Evolutionary conservation across 352 stramenopile genomes (phyloP), one percentile per base, ranked within the genome.

Genomic region (Pythium phragmitis): DNA sequence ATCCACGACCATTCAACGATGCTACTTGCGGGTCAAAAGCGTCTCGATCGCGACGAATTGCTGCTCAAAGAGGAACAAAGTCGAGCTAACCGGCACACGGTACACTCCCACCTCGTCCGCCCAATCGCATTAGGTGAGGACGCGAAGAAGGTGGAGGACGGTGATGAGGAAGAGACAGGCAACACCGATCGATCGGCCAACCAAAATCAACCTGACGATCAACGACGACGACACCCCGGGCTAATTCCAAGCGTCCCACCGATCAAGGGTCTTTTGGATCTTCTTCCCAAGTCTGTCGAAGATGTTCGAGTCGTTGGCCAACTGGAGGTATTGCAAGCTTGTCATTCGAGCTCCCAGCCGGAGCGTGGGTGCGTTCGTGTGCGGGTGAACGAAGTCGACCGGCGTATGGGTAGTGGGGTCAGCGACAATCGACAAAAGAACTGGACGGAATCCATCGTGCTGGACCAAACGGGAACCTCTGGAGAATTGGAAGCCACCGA

Each of bases 301-400:
- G 77, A 92, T 30, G 63, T 75, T 7, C 85, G 78, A 41, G 70
- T 68, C 17, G 51, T 88, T 37, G 82, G 78, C 4, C 81, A 92
- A 63, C 51, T 94, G 14, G 82, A 92, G 61, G 81, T 96, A 26
- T 53, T 96, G 7, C 85, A 94, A 72, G 82, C 80, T 12, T 96
- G 83, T 33, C 81, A 96, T 70, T 94, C 87, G 0, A 76, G 92
- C 57, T 78, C 81, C 57, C 79, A 77, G 4, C 69, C 72, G 1
- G 78, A 90, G 50, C 80, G 77, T 65, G 81, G 87, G 4, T 90
- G 79, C 36, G 64, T 96, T 61, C 84, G 87, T 19, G 39, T 96
- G 17, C 83, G 85, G 51, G 83, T 96, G 17, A 91, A 81, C 13
- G 85, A 88, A 46, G n/a, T 60, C 33, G 62, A 80, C 58, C 48